Percentiles rank a stretch among this genome's conserved stretches.
These are phyloP conservation scores for Aechmea fasciata DNA, from an alignment of 176 grass and related monocot genomes.

Conservation along the genomic window DNA sequence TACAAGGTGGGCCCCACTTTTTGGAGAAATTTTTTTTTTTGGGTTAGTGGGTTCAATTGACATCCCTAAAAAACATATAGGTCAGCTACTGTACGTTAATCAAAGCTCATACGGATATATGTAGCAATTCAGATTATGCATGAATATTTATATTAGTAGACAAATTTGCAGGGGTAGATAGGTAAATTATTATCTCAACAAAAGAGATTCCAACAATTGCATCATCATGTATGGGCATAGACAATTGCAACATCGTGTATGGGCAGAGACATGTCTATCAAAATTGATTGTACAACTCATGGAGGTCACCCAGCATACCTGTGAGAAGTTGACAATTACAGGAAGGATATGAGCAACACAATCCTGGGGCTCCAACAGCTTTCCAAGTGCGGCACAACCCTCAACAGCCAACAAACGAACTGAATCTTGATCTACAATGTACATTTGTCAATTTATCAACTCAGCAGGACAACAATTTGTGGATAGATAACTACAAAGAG, in stretches of 20 bases:
- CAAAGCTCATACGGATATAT: too few relatives aligned
- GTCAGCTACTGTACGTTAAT: too few relatives aligned
- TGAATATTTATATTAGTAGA: too few relatives aligned
- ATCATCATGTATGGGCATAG: neutral
- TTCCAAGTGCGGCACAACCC: conserved; percentile 90
- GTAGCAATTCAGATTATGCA: too few relatives aligned
- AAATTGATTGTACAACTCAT: neutral
- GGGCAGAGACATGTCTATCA: neutral
- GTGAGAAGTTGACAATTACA: conserved; percentile 85
- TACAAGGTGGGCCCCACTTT: too few relatives aligned
- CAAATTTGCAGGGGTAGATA: too few relatives aligned
- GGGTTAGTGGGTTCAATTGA: too few relatives aligned
- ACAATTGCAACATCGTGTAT: neutral
- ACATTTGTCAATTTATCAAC: neutral
- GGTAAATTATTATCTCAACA: too few relatives aligned
- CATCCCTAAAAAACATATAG: too few relatives aligned
- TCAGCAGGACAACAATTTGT: neutral
- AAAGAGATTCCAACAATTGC: neutral
- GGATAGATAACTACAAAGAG: neutral
- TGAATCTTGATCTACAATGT: conserved; percentile 83
- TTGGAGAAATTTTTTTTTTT: too few relatives aligned
- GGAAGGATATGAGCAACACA: conserved; percentile 83
- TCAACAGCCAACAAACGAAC: conserved; percentile 88
- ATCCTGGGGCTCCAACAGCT: conserved; percentile 87
- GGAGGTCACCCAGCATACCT: conserved; percentile 27